Conservation (phyloP, 2,329 filamentous ascomycete genomes). For the Tympanopsis confertula region DNA sequence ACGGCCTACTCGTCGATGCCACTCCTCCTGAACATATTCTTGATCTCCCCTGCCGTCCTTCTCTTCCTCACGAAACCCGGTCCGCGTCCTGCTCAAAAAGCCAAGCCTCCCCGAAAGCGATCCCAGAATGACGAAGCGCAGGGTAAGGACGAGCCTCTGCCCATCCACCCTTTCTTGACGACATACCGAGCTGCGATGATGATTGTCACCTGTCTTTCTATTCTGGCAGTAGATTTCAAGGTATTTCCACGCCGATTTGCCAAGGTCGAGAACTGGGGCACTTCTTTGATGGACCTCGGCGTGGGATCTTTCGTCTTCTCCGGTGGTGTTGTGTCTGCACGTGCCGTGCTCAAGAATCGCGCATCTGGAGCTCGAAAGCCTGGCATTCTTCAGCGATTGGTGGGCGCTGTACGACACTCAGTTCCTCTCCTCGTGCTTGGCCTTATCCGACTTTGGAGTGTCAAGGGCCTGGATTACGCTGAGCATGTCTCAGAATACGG, state of each 20-base stretch:
- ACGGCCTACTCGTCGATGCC: slow-evolving; percentile 51
- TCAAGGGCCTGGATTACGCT: slow-evolving; percentile 57
- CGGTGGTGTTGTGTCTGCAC: slow-evolving; percentile 49
- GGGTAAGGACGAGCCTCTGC: slow-evolving; percentile 30
- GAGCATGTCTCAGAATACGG: slow-evolving; percentile 65
- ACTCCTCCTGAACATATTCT: slow-evolving; percentile 42
- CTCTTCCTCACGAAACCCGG: slow-evolving; percentile 12
- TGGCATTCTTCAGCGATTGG: slow-evolving; percentile 5
- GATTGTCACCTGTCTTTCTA: slow-evolving; percentile 53
- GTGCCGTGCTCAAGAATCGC: slow-evolving; percentile 37
- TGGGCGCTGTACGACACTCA: slow-evolving; percentile 33
- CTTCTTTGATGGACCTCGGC: slow-evolving; percentile 59
- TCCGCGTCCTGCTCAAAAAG: background rate
- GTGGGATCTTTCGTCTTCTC: slow-evolving; percentile 63
- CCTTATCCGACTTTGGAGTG: slow-evolving; percentile 46
- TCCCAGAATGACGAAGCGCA: background rate
- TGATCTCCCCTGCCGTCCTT: slow-evolving; percentile 42
- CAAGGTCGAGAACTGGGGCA: slow-evolving; percentile 62
- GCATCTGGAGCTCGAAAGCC: slow-evolving; percentile 10
- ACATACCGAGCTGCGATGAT: slow-evolving; percentile 58
- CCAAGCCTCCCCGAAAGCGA: background rate
- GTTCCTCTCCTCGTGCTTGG: slow-evolving; percentile 49
- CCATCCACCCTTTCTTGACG: slow-evolving; percentile 55
- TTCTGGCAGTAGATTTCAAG: slow-evolving; percentile 58
- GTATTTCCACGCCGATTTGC: slow-evolving; percentile 57